Evolutionary conservation across 108 stramenopile species (phyloP), one percentile per base, ranked within the genome.

Genomic region (Mediolabrus comicus): DNA sequence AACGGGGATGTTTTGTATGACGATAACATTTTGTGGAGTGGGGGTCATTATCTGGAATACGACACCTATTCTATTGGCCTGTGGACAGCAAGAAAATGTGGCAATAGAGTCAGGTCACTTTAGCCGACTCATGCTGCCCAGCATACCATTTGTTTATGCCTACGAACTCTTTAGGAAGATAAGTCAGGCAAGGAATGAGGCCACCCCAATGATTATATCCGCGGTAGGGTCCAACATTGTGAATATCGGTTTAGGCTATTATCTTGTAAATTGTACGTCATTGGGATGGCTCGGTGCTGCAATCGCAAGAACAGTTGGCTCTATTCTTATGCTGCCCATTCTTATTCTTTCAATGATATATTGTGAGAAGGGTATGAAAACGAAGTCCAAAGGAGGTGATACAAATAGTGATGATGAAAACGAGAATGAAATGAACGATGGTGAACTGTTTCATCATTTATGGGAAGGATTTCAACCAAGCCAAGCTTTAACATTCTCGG

Each of bases 241-340:
- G n/a, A 77, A 72, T 43, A 49, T 53, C 1, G 36, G 32, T 13
- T 28, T 72, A 17, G 80, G 80, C 2, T 81, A 73, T 57, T 77
- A 75, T 26, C 41, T 81, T 65, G 74, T 75, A 22, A 36, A 67
- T 59, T 73, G 35, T 25, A 81, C 80, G 0, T 11, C 2, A 2
- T 77, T 29, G 61, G 80, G 80, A 10, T 81, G 80, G 80, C 28
- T 81, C 0, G 80, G 80, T 11, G 80, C 80, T 13, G 75, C 75
- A 9, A 27, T 81, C 4, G 80, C 80, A 12, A 59, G 80, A 25
- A 38, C 62, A 4, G 27, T 73, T 41, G 71, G 80, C 3, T 30
- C 54, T 26, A 51, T 69, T 36, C 24, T 62, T 14, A 32, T 67
- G 53, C 14, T 77, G 16, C 75, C 74, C 0, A 16, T 32, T n/a